A percentile compares a stretch with the other conserved stretches of the same genome.
Evolutionary conservation across 345 rosid genomes (phyloP).

Genomic region (Anastatica hierochuntica): DNA sequence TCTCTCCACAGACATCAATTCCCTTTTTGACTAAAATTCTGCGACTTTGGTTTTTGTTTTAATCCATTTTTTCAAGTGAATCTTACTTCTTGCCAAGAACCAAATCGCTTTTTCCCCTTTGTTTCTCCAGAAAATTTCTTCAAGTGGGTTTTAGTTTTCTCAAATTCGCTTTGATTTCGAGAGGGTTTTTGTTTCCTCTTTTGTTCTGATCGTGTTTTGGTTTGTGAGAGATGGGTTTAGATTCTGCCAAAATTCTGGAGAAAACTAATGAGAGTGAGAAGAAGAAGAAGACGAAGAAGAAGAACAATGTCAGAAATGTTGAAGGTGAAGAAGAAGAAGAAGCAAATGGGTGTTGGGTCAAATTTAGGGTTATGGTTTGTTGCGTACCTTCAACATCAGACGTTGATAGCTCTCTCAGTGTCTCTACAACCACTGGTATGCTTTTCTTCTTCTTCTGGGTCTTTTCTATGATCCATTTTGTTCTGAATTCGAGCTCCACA

Average conservation of each 20-base stretch:
- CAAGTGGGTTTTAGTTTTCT: too few relatives aligned
- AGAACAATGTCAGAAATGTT: slow-evolving; percentile 17
- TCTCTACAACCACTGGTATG: slow-evolving; percentile 42
- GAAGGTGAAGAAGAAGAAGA: slow-evolving; percentile 33
- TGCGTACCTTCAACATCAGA: slow-evolving; percentile 69
- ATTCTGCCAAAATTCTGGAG: slow-evolving; percentile 16
- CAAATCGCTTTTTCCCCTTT: too few relatives aligned
- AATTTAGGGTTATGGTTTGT: slow-evolving; percentile 47
- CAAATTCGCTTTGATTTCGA: slow-evolving; percentile 2
- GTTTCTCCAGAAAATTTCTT: too few relatives aligned
- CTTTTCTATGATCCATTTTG: too few relatives aligned
- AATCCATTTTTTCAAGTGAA: slow-evolving; percentile 4
- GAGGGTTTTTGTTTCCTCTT: not conserved
- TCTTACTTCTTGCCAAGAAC: slow-evolving; percentile 15
- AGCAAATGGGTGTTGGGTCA: slow-evolving; percentile 57
- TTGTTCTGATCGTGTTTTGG: not conserved
- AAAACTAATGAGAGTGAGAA: slow-evolving; percentile 24
- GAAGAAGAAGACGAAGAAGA: slow-evolving; percentile 32
- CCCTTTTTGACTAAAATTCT: slow-evolving; percentile 26
- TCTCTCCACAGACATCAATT: slow-evolving; percentile 21
- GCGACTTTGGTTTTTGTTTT: not conserved
- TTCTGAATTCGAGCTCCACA: not conserved
- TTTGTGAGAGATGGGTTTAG: slow-evolving; percentile 18
- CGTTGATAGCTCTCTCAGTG: slow-evolving; percentile 56
- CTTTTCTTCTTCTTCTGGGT: not conserved